Conservation (phyloP, 2,329 filamentous ascomycete species). For the Penicillium sp. region DNA sequence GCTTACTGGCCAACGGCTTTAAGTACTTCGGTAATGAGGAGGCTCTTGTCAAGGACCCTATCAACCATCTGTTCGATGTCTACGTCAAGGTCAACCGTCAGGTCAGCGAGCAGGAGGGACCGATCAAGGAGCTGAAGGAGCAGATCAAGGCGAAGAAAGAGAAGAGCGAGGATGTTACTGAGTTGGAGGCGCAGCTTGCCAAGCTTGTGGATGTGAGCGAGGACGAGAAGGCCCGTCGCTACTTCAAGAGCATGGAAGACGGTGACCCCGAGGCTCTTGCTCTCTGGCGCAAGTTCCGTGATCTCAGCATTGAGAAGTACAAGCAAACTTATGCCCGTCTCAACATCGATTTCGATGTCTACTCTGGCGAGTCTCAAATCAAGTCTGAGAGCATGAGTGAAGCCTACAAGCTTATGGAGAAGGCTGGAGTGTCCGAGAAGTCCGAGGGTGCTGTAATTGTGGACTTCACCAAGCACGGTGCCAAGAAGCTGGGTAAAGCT, state of each 20-base stretch:
- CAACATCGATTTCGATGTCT: constrained; percentile 63
- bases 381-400: constrained; percentile 59
- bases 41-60: constrained; percentile 57
- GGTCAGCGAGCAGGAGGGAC: constrained; percentile 54
- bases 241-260: constrained; percentile 67
- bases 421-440: constrained; percentile 59
- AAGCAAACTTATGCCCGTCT: constrained; percentile 61
- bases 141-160: constrained; percentile 48
- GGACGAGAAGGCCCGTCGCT: constrained; percentile 59
- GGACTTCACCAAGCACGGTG: constrained; percentile 64
- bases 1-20: constrained; percentile 60
- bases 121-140: constrained; percentile 54
- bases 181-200: constrained; percentile 49
- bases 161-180: constrained; percentile 48
- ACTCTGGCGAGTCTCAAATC: constrained; percentile 66
- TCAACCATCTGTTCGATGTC: constrained; percentile 63
- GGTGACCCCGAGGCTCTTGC: constrained; percentile 56
- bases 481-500: constrained; percentile 64
- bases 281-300: constrained; percentile 62
- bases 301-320: constrained; percentile 62
- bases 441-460: constrained; percentile 65
- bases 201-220: constrained; percentile 51
- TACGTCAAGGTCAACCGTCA: constrained; percentile 62
- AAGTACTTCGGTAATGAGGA: constrained; percentile 60
- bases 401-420: constrained; percentile 57